Conservation (phyloP, 2,329 filamentous ascomycete genomes). For the Talaromyces funiculosus region DNA sequence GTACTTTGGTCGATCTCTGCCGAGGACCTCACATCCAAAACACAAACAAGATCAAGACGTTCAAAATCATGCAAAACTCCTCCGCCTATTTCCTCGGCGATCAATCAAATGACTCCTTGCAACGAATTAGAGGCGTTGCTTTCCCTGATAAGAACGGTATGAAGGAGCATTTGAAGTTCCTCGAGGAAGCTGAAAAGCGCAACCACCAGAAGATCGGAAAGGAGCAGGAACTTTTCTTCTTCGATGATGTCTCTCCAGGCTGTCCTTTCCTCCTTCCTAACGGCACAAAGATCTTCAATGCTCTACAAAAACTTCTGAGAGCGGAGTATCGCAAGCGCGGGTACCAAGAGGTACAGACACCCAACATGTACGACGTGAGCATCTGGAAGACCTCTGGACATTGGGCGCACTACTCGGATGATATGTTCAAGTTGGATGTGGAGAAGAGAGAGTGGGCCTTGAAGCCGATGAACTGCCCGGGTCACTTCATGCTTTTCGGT, state of each 20-base stretch:
- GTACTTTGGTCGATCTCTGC: slow-evolving; percentile 91
- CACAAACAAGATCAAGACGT: slow-evolving; percentile 89
- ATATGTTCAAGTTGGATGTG: slow-evolving; percentile 81
- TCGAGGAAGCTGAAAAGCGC: slow-evolving; percentile 96
- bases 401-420: slow-evolving; percentile 88
- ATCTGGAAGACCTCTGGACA: slow-evolving; percentile 95
- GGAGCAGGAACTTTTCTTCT: slow-evolving; percentile 97
- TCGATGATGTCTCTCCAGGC: slow-evolving; percentile 87
- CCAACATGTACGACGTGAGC: slow-evolving; percentile 91
- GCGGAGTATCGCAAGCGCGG: slow-evolving; percentile 88
- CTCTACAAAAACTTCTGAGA: slow-evolving; percentile 72
- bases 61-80: slow-evolving; percentile 84
- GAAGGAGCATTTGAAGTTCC: slow-evolving; percentile 85
- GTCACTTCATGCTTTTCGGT: slow-evolving; percentile 82
- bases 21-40: slow-evolving; percentile 90
- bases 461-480: slow-evolving; percentile 98
- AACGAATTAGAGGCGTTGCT: slow-evolving; percentile 93
- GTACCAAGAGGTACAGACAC: slow-evolving; percentile 91
- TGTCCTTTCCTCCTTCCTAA: slow-evolving; percentile 90
- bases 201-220: slow-evolving; percentile 91
- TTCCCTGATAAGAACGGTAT: slow-evolving; percentile 97
- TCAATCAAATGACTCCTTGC: slow-evolving; percentile 86
- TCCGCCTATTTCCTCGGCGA: slow-evolving; percentile 92
- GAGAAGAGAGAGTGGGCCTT: slow-evolving; percentile 82
- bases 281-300: slow-evolving; percentile 89